Base-by-base conservation (phyloP, 208 protist species). In the Trypanosoma melophagium region DNA sequence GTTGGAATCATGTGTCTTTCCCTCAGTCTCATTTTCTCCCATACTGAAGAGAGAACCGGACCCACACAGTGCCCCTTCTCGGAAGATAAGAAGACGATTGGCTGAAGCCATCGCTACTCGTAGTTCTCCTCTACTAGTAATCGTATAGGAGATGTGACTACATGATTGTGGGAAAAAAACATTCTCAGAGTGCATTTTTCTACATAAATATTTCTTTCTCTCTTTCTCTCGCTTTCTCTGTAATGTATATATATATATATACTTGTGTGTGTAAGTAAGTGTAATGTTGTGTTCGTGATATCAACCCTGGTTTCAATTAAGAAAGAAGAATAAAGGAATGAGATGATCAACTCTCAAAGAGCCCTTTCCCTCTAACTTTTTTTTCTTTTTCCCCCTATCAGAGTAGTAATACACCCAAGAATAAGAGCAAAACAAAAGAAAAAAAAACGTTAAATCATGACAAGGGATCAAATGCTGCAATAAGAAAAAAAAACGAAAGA, bases 131-230 rank as follows among this genome's bases (percentile, higher is more conserved):
- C 57, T 70, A 2, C 65, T 61, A 45, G 73, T 84, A 28, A 88
- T 74, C 44, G 79, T 71, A 61, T 85, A 86, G 1, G 81, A 77
- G 16, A 86, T 61, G 52, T 89, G 82, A 10, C 73, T 71, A 54
- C 84, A 92, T 16, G 68, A 64, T 66, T 89, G 89, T 17, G 89
- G 84, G 28, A 90, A 92, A 51, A 84, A 84, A 28, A 84, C 80
- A 47, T 47, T 45, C 14, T 22, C 17, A 50, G 56, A 31, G 8
- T 60, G 14, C 71, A 76, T 35, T 35, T 5, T 35, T 35, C 28
- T 35, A 35, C 28, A 35, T 35, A 35, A 35, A 35, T 35, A 35
- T 35, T 35, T 35, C 1, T 35, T 5, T 35, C 1, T 35, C 5
- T 35, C 28, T 35, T 35, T 35, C 28, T 35, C 5, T 35, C 28